Base-by-base conservation (phyloP, 2,329 filamentous ascomycete genomes). In the Aspergillus tanneri region DNA sequence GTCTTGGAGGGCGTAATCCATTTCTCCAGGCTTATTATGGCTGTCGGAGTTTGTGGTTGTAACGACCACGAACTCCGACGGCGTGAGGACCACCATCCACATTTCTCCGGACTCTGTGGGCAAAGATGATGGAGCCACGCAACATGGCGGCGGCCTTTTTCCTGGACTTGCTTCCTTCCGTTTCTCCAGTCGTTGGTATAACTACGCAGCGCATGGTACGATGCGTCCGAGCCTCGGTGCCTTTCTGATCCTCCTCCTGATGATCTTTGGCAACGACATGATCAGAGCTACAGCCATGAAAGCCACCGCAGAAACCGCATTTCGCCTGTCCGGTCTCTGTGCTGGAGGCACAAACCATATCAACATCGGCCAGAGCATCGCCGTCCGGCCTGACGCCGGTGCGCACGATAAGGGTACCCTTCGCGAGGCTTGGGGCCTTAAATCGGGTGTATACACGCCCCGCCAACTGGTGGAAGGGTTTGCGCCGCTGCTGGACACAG, bases 381-480 rank as follows among this genome's bases (percentile, higher is more conserved):
- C 41, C n/a, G 19, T 27, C 16, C 19, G 6, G 30, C 41, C 41
- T 25, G 21, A 44, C 22, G 41, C 30, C 16, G 22, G 30, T 23
- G 30, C 16, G 3, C 28, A 24, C 12, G 41, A 44, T 22, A 36
- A 27, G 6, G 19, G 4, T 14, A 44, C 30, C 3, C 41, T 30
- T 16, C 41, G 41, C 19, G 49, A 54, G 32, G 21, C 52, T n/a
- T 57, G 54, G 57, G 38, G 42, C 18, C 41, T 60, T 8, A 43
- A 34, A 2, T 39, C 57, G 1, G 55, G 55, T n/a, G 19, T 58
- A 8, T 59, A 55, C 23, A 60, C 56, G 3, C 56, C 58, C 1
- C 52, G 46, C 7, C 50, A 59, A 38, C 36, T 60, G 4, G 58
- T 60, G 7, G 44, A 56, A 14, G 39, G 47, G 2, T 60, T 60